These are phyloP conservation scores for Eucalyptus viminalis DNA, from an alignment of 345 rosid species.

Conservation along the genomic window DNA sequence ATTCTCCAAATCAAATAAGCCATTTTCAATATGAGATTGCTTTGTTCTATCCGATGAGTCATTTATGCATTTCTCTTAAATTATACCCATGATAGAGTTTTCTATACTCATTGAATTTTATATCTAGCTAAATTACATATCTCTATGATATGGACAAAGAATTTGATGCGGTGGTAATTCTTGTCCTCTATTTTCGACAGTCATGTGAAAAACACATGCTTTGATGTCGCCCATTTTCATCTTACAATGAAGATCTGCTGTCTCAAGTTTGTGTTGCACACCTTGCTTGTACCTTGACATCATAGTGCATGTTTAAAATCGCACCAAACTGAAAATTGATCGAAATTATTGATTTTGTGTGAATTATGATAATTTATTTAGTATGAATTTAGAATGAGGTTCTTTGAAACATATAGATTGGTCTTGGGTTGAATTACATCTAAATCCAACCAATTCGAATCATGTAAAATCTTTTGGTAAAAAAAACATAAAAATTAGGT, in stretches of 20 bases:
- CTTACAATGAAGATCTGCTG: background rate
- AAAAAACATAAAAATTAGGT: background rate
- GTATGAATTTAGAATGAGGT: background rate
- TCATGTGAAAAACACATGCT: background rate
- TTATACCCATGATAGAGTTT: no score
- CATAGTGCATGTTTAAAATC: background rate
- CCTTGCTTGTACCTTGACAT: background rate
- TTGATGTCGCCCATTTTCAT: no score
- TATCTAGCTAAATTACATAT: background rate
- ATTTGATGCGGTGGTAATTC: no score
- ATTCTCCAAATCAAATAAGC: no score
- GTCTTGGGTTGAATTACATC: background rate
- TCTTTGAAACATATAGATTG: rapidly evolving
- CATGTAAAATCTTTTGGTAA: rapidly evolving
- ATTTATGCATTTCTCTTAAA: no score
- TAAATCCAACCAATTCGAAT: rapidly evolving
- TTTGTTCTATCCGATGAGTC: no score
- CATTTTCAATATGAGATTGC: background rate
- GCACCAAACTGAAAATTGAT: background rate
- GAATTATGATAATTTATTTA: background rate
- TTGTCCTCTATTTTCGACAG: no score
- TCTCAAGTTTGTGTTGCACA: background rate
- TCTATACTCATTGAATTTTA: background rate
- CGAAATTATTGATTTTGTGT: background rate
- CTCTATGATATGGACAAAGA: background rate